Conservation (phyloP, 164 flowering plant species). For the Berberis thunbergii region DNA sequence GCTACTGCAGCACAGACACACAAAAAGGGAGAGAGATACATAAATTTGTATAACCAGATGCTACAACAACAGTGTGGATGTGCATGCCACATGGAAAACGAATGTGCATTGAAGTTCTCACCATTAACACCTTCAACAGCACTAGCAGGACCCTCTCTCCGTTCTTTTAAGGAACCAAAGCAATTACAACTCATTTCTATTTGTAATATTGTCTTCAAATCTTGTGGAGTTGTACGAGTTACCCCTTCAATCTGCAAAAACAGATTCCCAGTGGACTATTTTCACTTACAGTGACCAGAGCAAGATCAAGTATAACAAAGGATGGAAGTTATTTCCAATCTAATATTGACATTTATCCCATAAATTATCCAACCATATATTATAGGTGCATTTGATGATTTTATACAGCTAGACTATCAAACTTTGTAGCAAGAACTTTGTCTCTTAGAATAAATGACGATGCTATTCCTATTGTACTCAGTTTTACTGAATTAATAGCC, state of each 20-base stretch:
- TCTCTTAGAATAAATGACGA: no score
- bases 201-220: not conserved
- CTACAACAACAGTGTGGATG: not conserved
- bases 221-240: not conserved
- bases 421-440: no score
- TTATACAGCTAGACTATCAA: no score
- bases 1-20: no score
- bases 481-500: no score
- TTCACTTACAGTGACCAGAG: not conserved
- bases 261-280: no score
- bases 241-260: slow-evolving; percentile 5
- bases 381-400: no score
- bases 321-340: not conserved
- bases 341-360: not conserved
- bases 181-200: slow-evolving; percentile 42
- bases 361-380: not conserved
- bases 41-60: not conserved
- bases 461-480: no score
- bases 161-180: slow-evolving; percentile 24
- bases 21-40: no score
- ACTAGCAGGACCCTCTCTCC: slow-evolving; percentile 7
- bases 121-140: slow-evolving; percentile 18
- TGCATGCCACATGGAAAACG: not conserved
- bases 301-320: not conserved
- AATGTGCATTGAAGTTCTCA: slow-evolving; percentile 8